phyloP scores from a whole-genome alignment of 2,329 filamentous ascomycete genomes.

The Nakataea oryzae region DNA sequence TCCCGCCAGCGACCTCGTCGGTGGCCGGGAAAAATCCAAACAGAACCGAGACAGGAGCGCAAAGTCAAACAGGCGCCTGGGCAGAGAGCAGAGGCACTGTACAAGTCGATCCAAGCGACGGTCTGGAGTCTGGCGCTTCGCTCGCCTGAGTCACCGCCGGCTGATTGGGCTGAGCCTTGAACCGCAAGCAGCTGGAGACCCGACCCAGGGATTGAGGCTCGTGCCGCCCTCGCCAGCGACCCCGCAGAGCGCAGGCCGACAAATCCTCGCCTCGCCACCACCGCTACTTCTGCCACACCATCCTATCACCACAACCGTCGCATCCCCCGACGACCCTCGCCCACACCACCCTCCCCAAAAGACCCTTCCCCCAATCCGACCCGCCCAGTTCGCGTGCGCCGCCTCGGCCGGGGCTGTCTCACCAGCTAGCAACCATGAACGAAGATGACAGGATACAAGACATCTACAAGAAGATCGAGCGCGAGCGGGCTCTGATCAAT shows the following conservation, averaged over 20 bases:
- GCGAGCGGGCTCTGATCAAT: constrained; percentile 90
- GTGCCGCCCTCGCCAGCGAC: background rate
- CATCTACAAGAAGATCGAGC: constrained; percentile 94
- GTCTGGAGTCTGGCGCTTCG: background rate
- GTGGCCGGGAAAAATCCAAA: background rate
- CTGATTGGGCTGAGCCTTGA: background rate
- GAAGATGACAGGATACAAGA: constrained; percentile 56
- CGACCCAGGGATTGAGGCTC: background rate
- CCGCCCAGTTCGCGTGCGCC: background rate
- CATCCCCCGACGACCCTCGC: background rate
- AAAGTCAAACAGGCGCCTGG: background rate
- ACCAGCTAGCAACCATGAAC: constrained; percentile 38
- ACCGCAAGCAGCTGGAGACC: background rate
- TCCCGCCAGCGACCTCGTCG: background rate
- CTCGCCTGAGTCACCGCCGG: background rate
- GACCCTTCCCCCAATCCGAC: background rate
- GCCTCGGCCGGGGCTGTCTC: background rate
- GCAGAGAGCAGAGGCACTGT: background rate
- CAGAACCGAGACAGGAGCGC: background rate
- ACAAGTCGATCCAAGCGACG: background rate
- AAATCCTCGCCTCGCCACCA: background rate
- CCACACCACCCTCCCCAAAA: background rate
- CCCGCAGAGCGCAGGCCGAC: too few relatives aligned
- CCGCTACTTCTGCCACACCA: background rate
- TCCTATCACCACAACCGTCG: background rate